Conservation (phyloP, 768 basidiomycete species). For the Imleria badia region DNA sequence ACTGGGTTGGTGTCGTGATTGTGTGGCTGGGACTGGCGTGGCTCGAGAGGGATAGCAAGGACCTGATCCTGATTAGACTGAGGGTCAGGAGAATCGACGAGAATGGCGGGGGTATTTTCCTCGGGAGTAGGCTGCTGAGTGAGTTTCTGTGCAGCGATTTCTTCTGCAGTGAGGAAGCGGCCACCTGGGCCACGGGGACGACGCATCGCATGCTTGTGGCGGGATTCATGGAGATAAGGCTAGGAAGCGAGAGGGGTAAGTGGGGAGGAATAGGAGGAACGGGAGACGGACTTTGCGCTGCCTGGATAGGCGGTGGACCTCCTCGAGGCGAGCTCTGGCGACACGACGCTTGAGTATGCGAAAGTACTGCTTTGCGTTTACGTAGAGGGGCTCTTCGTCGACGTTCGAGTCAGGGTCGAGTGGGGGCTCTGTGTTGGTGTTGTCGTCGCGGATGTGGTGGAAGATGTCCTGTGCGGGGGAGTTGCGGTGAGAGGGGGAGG, state of each 20-base stretch:
- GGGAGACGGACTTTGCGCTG: conserved; percentile 75
- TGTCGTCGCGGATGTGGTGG: conserved; percentile 27
- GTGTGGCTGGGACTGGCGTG: too few relatives aligned
- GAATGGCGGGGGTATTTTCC: conserved; percentile 18
- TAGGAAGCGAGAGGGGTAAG: conserved; percentile 32
- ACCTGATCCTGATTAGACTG: conserved; percentile 10
- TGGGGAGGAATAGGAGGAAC: neutral
- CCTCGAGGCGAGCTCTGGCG: conserved; percentile 88
- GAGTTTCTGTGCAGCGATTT: conserved; percentile 81
- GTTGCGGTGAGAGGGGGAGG: conserved; percentile 29
- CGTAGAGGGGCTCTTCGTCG: conserved; percentile 97
- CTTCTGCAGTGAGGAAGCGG: conserved; percentile 94
- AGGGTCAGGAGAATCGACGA: conserved; percentile 19
- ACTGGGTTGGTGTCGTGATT: conserved; percentile 8
- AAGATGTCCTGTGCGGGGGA: conserved; percentile 33
- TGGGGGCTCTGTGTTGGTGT: conserved; percentile 20
- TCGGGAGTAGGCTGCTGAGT: conserved; percentile 29
- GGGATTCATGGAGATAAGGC: conserved; percentile 98
- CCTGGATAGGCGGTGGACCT: conserved; percentile 87
- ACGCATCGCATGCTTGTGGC: conserved; percentile 98
- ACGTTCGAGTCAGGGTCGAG: conserved; percentile 43
- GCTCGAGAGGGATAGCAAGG: conserved; percentile 15
- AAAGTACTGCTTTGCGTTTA: conserved; percentile 99
- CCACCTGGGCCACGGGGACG: conserved; percentile 96
- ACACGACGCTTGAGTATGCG: conserved; percentile 95